These are phyloP conservation scores for Neospora caninum DNA, from an alignment of 169 alveolate genomes.

Conservation along the genomic window DNA sequence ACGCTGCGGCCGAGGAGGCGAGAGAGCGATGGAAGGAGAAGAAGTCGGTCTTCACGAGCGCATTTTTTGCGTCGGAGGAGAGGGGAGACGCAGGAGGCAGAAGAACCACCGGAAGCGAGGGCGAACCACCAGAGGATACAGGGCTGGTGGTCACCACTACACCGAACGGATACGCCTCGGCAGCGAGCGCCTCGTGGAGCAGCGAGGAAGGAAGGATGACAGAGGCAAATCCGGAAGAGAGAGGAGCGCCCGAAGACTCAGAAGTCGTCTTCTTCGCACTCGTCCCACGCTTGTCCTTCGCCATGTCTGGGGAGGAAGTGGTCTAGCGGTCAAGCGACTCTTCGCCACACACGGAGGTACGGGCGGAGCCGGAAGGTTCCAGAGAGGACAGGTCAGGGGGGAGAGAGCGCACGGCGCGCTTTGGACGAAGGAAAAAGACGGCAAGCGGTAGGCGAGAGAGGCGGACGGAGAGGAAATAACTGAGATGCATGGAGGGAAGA, in stretches of 20 bases:
- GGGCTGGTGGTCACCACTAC: neutral
- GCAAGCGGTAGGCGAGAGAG: too few relatives aligned
- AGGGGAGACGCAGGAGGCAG: conserved; percentile 26
- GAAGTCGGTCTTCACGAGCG: neutral
- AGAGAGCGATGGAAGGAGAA: neutral
- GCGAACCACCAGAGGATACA: neutral
- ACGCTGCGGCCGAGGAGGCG: neutral
- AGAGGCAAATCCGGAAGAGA: neutral
- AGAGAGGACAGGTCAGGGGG: too few relatives aligned
- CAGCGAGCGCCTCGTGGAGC: neutral
- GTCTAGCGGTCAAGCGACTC: too few relatives aligned
- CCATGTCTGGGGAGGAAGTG: neutral
- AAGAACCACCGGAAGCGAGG: neutral
- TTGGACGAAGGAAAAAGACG: too few relatives aligned
- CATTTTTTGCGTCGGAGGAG: neutral
- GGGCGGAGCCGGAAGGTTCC: too few relatives aligned
- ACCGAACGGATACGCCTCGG: neutral
- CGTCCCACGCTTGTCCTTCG: neutral
- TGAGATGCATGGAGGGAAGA: too few relatives aligned
- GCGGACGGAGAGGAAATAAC: too few relatives aligned
- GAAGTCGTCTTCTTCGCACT: neutral
- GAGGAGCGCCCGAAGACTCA: neutral
- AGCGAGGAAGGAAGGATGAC: neutral
- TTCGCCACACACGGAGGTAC: too few relatives aligned
- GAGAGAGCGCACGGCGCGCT: too few relatives aligned